Conservation (phyloP, 1,284 basidiomycete species). For the Ceratobasidium theobromae region DNA sequence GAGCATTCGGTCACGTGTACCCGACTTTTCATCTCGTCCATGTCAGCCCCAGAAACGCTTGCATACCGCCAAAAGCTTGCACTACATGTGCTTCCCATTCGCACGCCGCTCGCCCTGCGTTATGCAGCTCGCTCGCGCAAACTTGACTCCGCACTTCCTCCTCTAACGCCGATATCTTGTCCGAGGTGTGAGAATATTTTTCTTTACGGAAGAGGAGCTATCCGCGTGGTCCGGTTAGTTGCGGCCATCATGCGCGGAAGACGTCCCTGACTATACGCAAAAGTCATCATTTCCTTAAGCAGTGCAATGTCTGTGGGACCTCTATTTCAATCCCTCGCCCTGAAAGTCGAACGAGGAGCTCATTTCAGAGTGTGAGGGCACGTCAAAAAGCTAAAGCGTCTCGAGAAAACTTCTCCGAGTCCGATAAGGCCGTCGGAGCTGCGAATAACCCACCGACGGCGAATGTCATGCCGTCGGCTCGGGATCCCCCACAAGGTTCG, state of each 20-base stretch:
- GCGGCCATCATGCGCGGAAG: constrained; percentile 18
- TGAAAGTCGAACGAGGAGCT: neutral
- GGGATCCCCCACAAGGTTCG: neutral
- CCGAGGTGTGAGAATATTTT: constrained; percentile 12
- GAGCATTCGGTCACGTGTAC: neutral
- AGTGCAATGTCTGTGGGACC: constrained; percentile 9
- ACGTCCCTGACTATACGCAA: neutral
- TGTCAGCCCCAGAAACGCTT: constrained; percentile 2
- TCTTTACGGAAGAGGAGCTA: constrained; percentile 8
- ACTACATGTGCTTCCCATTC: constrained; percentile 1
- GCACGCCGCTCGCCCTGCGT: neutral
- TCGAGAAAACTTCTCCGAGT: neutral
- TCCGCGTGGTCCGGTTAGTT: constrained; percentile 27
- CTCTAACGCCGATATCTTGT: constrained; percentile 30
- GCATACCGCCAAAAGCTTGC: constrained; percentile 18
- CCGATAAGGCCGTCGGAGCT: neutral
- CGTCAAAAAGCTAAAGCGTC: neutral
- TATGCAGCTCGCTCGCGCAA: constrained; percentile 9
- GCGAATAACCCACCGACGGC: neutral
- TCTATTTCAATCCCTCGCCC: neutral
- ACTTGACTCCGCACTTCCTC: constrained; percentile 13
- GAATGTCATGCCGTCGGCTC: neutral
- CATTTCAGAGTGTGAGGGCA: constrained; percentile 22
- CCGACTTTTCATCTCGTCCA: neutral
- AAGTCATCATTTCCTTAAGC: neutral